Base-by-base conservation (phyloP, 306 rosid species). In the Dalbergia cochinchinensis region DNA sequence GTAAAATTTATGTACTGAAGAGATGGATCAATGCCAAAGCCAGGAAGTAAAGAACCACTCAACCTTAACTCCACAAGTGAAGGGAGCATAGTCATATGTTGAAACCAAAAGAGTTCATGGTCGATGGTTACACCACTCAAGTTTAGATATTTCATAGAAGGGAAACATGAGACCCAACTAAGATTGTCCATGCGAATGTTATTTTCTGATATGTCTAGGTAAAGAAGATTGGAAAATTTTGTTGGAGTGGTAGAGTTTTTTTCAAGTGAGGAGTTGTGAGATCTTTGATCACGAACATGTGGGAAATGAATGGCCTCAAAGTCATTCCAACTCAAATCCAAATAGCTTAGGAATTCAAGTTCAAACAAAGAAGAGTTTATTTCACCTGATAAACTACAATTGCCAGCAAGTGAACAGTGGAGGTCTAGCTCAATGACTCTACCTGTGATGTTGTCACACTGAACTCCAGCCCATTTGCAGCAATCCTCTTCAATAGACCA, bases 21-120 rank as follows among this genome's bases (percentile, higher is more conserved):
- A 42, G 69, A 26, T 10, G 9, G 83, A 61, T 73, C 77, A 8
- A 74, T 18, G 3, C 31, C 31, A 26, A 26, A 26, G 20, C 34
- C 44, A 16, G 65, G 26, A 31, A 85, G 78, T 4, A 8, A 0
- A 78, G 84, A 85, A 64, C 1, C 2, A 5, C 48, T 9, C 4
- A 85, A 13, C 22, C n/a, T 75, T 31, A 85, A 16, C 54, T 74
- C 84, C 6, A 64, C 10, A n/a, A 82, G 88, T 22, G 82, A 69
- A 78, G 83, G 85, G 13, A 80, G 76, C 79, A 50, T 76, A 11
- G 41, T 47, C 15, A 80, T 20, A 0, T 47, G 12, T 15, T 77
- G 78, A 50, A 74, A 78, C 87, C 72, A 74, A 11, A 10, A 50
- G 31, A 14, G n/a, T 45, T 75, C 71, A 16, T 33, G 16, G 31